Conservation (phyloP, 306 rosid genomes). For the Citrullus colocynthis region DNA sequence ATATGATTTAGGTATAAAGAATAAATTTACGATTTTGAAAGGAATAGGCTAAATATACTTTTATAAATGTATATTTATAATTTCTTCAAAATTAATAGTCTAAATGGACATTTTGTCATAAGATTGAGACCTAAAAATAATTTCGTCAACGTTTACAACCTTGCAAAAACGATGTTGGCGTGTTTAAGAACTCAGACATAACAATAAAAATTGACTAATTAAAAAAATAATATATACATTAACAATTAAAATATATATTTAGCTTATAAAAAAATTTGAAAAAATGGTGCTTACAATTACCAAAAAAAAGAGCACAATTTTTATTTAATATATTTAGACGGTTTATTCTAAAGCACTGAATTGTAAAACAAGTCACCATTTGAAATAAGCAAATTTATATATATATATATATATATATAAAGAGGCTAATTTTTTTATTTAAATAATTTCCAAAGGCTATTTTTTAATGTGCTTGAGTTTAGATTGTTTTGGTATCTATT, state of each 20-base stretch:
- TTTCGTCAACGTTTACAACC: too few species aligned
- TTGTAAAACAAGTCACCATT: neutral
- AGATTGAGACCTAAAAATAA: too few species aligned
- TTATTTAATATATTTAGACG: neutral
- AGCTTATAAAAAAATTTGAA: neutral
- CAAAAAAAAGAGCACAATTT: neutral
- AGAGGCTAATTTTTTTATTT: neutral
- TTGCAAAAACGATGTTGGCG: too few species aligned
- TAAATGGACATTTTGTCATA: too few species aligned
- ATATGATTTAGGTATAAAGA: too few species aligned
- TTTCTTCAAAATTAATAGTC: too few species aligned
- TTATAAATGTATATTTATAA: too few species aligned
- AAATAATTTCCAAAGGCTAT: neutral
- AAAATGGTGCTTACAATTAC: neutral
- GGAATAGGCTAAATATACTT: too few species aligned
- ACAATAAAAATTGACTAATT: neutral
- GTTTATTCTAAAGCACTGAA: neutral
- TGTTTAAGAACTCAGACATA: neutral
- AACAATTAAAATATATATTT: neutral
- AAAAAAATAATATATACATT: neutral
- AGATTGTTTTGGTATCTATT: neutral
- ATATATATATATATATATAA: neutral
- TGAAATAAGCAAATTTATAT: neutral
- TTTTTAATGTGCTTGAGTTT: neutral
- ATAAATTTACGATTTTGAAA: too few species aligned